Base-by-base conservation (phyloP, 305 asterid genomes). In the Lippia alba region DNA sequence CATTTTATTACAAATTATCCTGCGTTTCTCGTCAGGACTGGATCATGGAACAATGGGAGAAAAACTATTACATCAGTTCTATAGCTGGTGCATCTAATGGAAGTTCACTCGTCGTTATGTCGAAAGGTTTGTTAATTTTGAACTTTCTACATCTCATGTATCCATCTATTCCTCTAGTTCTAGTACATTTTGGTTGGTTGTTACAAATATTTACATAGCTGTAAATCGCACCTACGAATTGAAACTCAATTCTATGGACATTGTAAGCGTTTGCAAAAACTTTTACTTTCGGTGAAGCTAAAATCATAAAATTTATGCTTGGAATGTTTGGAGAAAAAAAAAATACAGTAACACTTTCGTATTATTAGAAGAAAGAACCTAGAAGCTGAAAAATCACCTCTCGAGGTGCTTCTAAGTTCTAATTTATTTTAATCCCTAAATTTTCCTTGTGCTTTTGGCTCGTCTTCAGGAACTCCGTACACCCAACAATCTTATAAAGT, bases 41-140 rank as follows among this genome's bases (percentile, higher is more conserved):
- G 99, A 94, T 94, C 70, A 91, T 94, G 99, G 99, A 94, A 83
- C 97, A 94, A 70, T 94, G 99, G 99, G 98, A 94, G 77, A 92
- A 88, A 79, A 94, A 91, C 73, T 94, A 74, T 81, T 94, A 94
- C 85, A 94, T 94, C 71, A 94, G 99, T 80, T 86, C 99, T 32
- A 92, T 94, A 69, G 97, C 99, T 81, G 99, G 99, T 70, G 99
- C 99, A 73, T 64, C 87, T 54, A 94, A 91, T 82, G 98, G 98
- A 66, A 88, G 96, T 77, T 94, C 99, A 39, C 81, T 94, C 81
- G 99, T 94, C 32, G 89, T 94, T 69, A 94, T 94, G 99, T 94
- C 99, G 30, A 94, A 90, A 91, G 99, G 99, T 94, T 71, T 44
- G 89, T 70, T 40, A 57, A 56, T 40, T 11, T 70, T 40, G 58